Base-by-base conservation (phyloP, 2,329 filamentous ascomycete species). In the Taxawa tesnikishii region DNA sequence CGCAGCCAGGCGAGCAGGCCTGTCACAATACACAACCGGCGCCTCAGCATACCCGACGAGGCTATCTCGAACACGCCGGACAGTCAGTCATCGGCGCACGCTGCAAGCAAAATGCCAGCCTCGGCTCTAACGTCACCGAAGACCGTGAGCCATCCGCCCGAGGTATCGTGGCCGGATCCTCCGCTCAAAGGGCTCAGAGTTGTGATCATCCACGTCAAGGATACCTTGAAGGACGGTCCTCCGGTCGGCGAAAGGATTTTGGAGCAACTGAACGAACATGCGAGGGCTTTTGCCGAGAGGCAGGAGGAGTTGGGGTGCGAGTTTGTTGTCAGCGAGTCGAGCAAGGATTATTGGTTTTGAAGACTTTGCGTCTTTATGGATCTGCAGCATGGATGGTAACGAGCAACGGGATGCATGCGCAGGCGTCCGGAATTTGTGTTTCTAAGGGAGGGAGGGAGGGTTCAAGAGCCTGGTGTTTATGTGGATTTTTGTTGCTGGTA, bases 151-250 rank as follows among this genome's bases (percentile, higher is more conserved):
- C n/a, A 8, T n/a, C 19, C 19, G 19, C 19, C 19, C n/a, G 8
- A 8, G 19, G 19, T 23, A 8, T 8, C 19, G 19, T 8, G n/a
- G 8, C 13, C 24, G 17, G 33, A 38, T 5, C 50, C 48, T 29
- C 75, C 76, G 5, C 63, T 98, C 4, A 62, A 67, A 32, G 85
- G 84, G 0, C 52, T 96, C 16, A 80, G 75, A 40, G 65, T 98
- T 2, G 76, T 94, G 30, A 74, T 96, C 34, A 96, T 96, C 23
- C 90, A 98, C 51, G 73, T 96, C 48, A 98, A 98, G 54, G 88
- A 96, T 42, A 79, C 71, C 14, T 60, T 94, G 34, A 63, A 67
- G 6, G 85, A 94, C 50, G 83, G 75, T 0, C 72, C 73, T 15
- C 54, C 60, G 29, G 73, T 69, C 2, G 70, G 64, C 21, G 74